Base-by-base conservation (phyloP, 2,329 filamentous ascomycete species). In the Penicillium sp. region DNA sequence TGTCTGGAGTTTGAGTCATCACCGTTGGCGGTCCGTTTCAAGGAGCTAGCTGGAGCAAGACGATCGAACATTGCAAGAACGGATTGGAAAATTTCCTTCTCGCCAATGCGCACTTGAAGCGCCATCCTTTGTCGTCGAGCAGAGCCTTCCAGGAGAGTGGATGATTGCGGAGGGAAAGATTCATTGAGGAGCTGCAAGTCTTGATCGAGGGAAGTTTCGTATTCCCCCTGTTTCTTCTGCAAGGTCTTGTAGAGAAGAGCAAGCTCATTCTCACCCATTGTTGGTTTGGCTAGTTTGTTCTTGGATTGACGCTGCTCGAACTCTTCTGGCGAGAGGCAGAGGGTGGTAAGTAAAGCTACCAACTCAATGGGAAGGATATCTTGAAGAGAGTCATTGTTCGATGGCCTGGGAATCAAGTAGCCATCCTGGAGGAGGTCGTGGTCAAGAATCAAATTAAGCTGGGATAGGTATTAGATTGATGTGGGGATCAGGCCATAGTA, bases 351-450 rank as follows among this genome's bases (percentile, higher is more conserved):
- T 4, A 69, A 52, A 26, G 66, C 35, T 14, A 67, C 50, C 11
- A 70, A 49, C 37, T 68, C 66, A 6, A 59, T 57, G 4, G 66
- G 59, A 3, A 70, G 45, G 23, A 61, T 54, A 16, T 67, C 62
- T 23, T 50, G 30, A 14, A 67, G 40, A 6, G 52, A 41, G 30
- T 55, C 47, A 6, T 54, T 47, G 13, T 45, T 22, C 1, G 53
- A 49, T 4, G 62, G 59, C 20, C 60, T 55, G 3, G 57, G 50
- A 27, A 86, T 70, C 31, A 87, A 80, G 49, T 89, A 88, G 12
- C 76, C 78, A 23, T 89, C 83, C 36, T 92, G 86, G 2, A 85
- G 62, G 7, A 87, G 70, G 27, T 68, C 74, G 37, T 75, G 57
- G 14, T 83, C 78, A 5, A 80, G 75, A 9, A 85, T 74, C 17